Evolutionary conservation across 176 grass and related monocot species (phyloP), one percentile per base, ranked within the genome.

Genomic region (Oryza glaberrima): DNA sequence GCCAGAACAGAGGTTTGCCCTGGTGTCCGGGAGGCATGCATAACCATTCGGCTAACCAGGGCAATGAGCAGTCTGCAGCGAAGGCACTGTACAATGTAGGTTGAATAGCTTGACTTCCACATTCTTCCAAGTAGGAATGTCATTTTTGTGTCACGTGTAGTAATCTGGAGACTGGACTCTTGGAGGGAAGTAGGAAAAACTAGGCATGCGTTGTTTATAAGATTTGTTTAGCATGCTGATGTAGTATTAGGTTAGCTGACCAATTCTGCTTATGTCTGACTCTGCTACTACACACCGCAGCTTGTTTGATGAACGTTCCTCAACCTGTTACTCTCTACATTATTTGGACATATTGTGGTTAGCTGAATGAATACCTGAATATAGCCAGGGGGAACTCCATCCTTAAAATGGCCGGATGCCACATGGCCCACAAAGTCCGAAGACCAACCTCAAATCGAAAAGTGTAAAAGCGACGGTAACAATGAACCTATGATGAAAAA

Each of bases 151-250:
- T 14, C 46, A 68, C 22, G n/a, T 80, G 77, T 80, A 81, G 85
- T 25, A 30, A 0, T 4, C 19, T 22, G 56, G 28, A 28, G 28
- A 28, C 28, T 22, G 56, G 23, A 47, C 63, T 13, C 20, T 68
- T 68, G 70, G 20, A 82, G 38, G 32, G 46, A 16, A 75, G 38
- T 83, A 88, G 76, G 14, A 25, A 65, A 66, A 44, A 8, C 25
- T 28, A 77, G 13, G 58, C 77, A 85, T 82, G 78, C 83, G 11
- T 82, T 82, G 88, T 83, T 56, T 52, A 79, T 86, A 90, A 67
- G 19, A 69, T 86, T 86, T 61, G 11, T 46, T 49, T 78, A 7
- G 88, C 52, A 52, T 87, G 89, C 51, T 65, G 65, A 65, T 76
- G 64, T 83, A 34, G 70, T 83, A 34, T 64, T 83, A 83, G 75